Evolutionary conservation across 2,329 filamentous ascomycete species (phyloP).

Genomic region (Tolypocladium amazonense): DNA sequence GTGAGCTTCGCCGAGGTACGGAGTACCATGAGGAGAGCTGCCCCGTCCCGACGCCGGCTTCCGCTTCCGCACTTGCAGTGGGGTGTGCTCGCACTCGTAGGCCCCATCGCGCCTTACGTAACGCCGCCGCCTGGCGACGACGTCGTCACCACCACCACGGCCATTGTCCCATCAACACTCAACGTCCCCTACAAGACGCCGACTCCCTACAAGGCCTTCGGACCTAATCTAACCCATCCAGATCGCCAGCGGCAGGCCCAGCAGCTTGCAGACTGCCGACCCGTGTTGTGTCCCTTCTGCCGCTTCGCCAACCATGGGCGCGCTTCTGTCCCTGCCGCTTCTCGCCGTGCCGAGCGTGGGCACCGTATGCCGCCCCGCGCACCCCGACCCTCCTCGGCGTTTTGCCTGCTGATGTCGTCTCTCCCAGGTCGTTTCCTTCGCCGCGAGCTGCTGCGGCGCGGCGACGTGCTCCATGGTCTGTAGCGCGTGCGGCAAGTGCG

Average conservation of each 20-base stretch:
- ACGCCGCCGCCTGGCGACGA: neutral
- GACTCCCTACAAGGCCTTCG: neutral
- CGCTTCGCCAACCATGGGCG: slow-evolving; percentile 58
- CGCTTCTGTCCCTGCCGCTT: slow-evolving; percentile 78
- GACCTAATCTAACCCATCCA: too few species aligned
- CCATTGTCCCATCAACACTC: neutral
- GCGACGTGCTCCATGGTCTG: slow-evolving; percentile 94
- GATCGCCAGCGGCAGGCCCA: neutral
- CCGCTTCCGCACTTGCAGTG: neutral
- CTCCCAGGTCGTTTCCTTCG: slow-evolving; percentile 60
- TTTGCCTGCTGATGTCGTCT: neutral
- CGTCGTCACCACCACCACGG: neutral
- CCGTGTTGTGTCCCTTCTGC: neutral
- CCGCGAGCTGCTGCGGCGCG: slow-evolving; percentile 88
- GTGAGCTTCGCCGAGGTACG: too few species aligned
- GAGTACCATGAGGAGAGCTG: too few species aligned
- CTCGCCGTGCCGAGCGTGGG: slow-evolving; percentile 78
- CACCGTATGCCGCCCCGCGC: slow-evolving; percentile 51
- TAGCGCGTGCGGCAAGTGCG: slow-evolving; percentile 91
- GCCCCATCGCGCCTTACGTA: neutral
- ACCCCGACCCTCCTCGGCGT: neutral
- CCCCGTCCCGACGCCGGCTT: too few species aligned
- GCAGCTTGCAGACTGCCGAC: neutral
- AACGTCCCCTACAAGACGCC: neutral
- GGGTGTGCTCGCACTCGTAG: too few species aligned